Conservation (phyloP, 2,329 filamentous ascomycete genomes). For the Chaetomiaceae sp. region DNA sequence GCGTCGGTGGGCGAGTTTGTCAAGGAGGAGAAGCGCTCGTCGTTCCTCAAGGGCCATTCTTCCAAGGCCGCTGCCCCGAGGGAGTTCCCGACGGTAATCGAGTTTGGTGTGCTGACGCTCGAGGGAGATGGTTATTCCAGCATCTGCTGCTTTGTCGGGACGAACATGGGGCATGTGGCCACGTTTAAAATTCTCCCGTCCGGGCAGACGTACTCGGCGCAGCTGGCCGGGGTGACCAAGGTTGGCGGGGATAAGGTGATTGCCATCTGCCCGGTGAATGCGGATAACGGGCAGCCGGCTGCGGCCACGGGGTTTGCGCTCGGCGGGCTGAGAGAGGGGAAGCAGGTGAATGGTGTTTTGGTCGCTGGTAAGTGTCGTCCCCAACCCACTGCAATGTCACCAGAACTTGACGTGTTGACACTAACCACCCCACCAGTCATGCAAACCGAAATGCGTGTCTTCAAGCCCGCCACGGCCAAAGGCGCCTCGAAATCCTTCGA, state of each 20-base stretch:
- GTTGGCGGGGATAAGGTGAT: constrained; percentile 66
- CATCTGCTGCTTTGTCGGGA: constrained; percentile 88
- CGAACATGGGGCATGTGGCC: constrained; percentile 73
- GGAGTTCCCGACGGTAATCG: constrained; percentile 75
- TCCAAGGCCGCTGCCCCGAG: constrained; percentile 34
- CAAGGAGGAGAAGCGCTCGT: constrained; percentile 70
- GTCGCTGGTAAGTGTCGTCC: constrained; percentile 59
- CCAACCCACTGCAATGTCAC: background rate
- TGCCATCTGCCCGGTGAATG: constrained; percentile 72
- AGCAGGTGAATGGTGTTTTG: constrained; percentile 72
- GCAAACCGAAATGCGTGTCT: constrained; percentile 75
- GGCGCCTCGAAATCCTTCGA: constrained; percentile 92
- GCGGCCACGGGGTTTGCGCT: constrained; percentile 70
- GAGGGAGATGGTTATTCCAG: constrained; percentile 96
- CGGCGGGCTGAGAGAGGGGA: constrained; percentile 68
- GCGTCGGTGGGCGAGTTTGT: constrained; percentile 67
- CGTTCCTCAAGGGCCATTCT: constrained; percentile 58
- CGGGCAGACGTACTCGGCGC: constrained; percentile 65
- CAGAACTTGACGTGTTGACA: constrained; percentile 27
- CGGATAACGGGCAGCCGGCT: constrained; percentile 71
- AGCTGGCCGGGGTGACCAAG: constrained; percentile 62
- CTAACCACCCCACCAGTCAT: constrained; percentile 41
- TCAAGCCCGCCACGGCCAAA: constrained; percentile 77
- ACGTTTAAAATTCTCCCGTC: constrained; percentile 89
- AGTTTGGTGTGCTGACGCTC: constrained; percentile 90